Evolutionary conservation across 2,329 filamentous ascomycete species (phyloP), one percentile per base, ranked within the genome.

Genomic region (Fonsecaea monophora): DNA sequence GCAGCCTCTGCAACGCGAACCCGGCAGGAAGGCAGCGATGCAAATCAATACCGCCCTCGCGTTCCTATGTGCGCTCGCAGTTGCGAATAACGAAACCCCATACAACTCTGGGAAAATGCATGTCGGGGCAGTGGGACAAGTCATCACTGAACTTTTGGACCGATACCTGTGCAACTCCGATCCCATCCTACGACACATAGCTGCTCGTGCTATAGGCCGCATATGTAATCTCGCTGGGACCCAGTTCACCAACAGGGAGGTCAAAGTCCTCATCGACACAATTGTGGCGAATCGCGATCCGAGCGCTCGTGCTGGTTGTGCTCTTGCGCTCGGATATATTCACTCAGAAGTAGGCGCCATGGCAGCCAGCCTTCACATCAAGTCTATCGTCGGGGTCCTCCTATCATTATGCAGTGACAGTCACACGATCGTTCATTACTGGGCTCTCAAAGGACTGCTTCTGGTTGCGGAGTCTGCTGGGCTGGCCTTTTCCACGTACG

Each of bases 391-490:
- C n/a, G 91, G 94, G 18, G 96, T 99, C 45, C 82, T 99, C n/a
- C 96, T 98, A 91, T 98, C 95, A 7, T 85, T 99, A 9, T 94
- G 93, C 77, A 97, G 94, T 73, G 95, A 99, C 75, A 92, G 94
- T 21, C 95, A 99, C 76, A 94, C 95, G 0, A 89, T 92, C 0
- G 95, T 99, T 8, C 95, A 99, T 78, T 97, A 94, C 76, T 98
- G 94, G 93, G 94, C 96, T 2, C 82, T 99, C 53, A 93, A 97
- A 76, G 94, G 92, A 9, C 79, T 99, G 35, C 90, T 92, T 1
- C 85, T 91, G 60, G 93, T 96, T 12, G 91, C 94, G 2, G 94
- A 97, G 74, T 95, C 94, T 10, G 94, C 95, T 1, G 95, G 95
- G 0, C 82, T 99, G 65, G 94, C 92, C 32, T 99, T 97, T 78